phyloP scores from a whole-genome alignment of 352 stramenopile genomes.

The Phytophthora nicotianae region DNA sequence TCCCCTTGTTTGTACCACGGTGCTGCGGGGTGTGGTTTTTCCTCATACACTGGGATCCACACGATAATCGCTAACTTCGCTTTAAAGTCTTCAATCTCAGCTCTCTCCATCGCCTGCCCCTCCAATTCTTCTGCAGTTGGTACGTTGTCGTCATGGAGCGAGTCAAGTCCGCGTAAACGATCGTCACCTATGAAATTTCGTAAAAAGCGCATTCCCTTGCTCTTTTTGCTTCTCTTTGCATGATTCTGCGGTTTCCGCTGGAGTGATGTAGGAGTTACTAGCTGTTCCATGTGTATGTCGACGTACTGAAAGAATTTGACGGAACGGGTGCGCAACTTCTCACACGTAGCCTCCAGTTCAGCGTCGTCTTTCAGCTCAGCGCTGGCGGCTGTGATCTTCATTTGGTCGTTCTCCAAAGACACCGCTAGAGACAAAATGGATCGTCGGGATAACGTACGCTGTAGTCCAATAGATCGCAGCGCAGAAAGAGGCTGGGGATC shows the following conservation, averaged over 20 bases:
- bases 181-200: slow-evolving; percentile 55
- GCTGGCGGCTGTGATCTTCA: slow-evolving; percentile 31
- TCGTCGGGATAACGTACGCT: slow-evolving; percentile 62
- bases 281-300: slow-evolving; percentile 61
- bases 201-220: slow-evolving; percentile 60
- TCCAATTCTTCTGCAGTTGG: slow-evolving; percentile 36
- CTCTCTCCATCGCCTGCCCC: slow-evolving; percentile 36
- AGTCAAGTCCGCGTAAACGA: slow-evolving; percentile 15
- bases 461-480: slow-evolving; percentile 68
- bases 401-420: slow-evolving; percentile 63
- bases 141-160: background rate
- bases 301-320: slow-evolving; percentile 70
- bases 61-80: slow-evolving; percentile 56
- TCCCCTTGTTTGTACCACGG: slow-evolving; percentile 50
- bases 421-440: slow-evolving; percentile 67
- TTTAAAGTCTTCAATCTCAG: slow-evolving; percentile 72
- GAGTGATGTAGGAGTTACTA: slow-evolving; percentile 38
- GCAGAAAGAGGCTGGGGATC: slow-evolving; percentile 54
- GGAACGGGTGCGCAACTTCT: slow-evolving; percentile 42
- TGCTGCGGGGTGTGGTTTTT: slow-evolving; percentile 37
- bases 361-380: slow-evolving; percentile 8
- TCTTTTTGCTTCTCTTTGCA: slow-evolving; percentile 50
- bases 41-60: slow-evolving; percentile 62
- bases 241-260: slow-evolving; percentile 29
- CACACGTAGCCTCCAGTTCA: slow-evolving; percentile 23